These are phyloP conservation scores for Colletotrichum sp. DNA, from an alignment of 2,329 filamentous ascomycete genomes.

Conservation along the genomic window DNA sequence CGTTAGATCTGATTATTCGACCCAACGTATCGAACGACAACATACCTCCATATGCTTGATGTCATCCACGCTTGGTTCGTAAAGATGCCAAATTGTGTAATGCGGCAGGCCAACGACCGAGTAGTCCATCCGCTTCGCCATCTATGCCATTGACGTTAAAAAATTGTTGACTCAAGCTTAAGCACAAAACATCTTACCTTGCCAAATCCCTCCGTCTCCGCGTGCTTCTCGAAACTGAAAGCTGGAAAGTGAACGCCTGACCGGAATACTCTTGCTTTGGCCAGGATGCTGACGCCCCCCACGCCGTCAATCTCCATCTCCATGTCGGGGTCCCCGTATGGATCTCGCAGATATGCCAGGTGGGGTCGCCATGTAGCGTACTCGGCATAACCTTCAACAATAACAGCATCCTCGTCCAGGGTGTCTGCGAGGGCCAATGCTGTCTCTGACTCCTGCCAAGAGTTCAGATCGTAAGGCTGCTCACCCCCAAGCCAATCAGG, in stretches of 20 bases:
- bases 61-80: constrained; percentile 98
- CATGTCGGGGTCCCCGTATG: constrained; percentile 97
- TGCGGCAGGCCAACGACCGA: constrained; percentile 95
- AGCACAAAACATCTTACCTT: constrained; percentile 67
- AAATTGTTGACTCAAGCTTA: constrained; percentile 9
- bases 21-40: not conserved
- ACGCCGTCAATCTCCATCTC: constrained; percentile 99
- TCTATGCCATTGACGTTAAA: constrained; percentile 56
- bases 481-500: constrained; percentile 99
- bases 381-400: constrained; percentile 98
- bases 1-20: constrained; percentile 19
- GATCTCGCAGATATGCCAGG: constrained; percentile 93
- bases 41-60: constrained; percentile 91
- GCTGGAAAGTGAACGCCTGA: constrained; percentile 96
- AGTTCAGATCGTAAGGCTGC: constrained; percentile 97
- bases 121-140: constrained; percentile 95
- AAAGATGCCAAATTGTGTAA: constrained; percentile 99
- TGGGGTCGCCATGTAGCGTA: constrained; percentile 98
- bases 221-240: constrained; percentile 98
- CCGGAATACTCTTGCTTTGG: constrained; percentile 94
- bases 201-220: constrained; percentile 97
- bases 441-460: constrained; percentile 99
- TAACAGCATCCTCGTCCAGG: constrained; percentile 96
- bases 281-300: constrained; percentile 94
- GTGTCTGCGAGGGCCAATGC: constrained; percentile 92